Base-by-base conservation (phyloP, 2,329 filamentous ascomycete genomes). In the Tolypocladium paradoxum region DNA sequence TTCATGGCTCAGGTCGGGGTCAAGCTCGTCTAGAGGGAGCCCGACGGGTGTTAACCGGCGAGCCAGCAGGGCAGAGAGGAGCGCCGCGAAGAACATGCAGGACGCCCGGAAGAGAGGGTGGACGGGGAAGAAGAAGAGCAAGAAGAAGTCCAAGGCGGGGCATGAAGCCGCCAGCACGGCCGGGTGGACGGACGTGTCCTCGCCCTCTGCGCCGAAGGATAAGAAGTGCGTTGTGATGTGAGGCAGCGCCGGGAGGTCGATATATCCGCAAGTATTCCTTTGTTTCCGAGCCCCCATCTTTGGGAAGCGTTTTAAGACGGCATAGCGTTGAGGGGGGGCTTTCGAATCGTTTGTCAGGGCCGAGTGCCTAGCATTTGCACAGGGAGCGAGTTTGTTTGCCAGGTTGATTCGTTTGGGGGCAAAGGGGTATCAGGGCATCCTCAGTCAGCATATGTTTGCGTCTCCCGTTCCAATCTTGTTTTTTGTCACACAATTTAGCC, bases 51-150 rank as follows among this genome's bases (percentile, higher is more conserved):
- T 81, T 6, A 73, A 65, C 53, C 69, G 78, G 35, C 73, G 71
- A 29, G 72, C 71, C 37, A 83, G 79, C 60, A 74, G 81, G 40
- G 81, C 81, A 2, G 78, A 81, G 61, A 71, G 79, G 31, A 82
- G 80, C 53, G 81, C 81, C 6, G 75, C 79, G 11, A 83, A 79
- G 66, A 85, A 84, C 58, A 79, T 84, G 31, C 73, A 76, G 20
- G 81, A 84, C 56, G 81, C 81, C 1, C 81, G 76, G 67, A 75
- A 73, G 59, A 73, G 72, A 34, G 81, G 81, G 0, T 84, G 81
- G 80, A 73, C 65, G 37, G 68, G 71, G 58, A 57, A 58, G 53
- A 71, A 64, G 56, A 75, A 71, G 59, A 68, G 68, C 49, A 72
- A 67, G 56, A 70, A 67, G 60, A 53, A 52, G 14, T 18, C 50